Percentiles rank a stretch among this genome's conserved stretches.
Conservation (phyloP, 371 early-diverging fungal genomes). For the Rhizopus delemar region DNA sequence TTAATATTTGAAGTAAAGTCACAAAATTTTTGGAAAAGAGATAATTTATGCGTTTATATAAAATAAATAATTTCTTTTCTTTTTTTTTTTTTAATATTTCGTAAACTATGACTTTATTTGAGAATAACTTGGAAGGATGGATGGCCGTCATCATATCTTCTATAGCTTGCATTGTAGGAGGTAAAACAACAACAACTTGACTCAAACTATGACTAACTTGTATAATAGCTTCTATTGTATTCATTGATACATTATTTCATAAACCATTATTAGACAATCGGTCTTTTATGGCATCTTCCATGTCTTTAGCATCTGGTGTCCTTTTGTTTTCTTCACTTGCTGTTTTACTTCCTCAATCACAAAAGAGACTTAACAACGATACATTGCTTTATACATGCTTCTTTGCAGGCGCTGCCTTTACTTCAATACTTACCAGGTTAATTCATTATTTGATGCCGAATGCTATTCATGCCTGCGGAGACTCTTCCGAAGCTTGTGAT, state of each 20-base stretch:
- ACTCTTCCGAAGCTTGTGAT: constrained; percentile 21
- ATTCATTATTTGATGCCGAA: constrained; percentile 42
- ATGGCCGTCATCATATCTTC: constrained; percentile 39
- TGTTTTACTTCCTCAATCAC: constrained; percentile 41
- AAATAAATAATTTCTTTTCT: constrained; percentile 4
- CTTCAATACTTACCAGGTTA: constrained; percentile 31
- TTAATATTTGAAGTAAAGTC: constrained; percentile 13
- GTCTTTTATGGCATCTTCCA: constrained; percentile 36
- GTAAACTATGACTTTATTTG: background rate
- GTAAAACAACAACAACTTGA: constrained; percentile 15
- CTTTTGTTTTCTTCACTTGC: constrained; percentile 42
- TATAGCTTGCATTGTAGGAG: constrained; percentile 39
- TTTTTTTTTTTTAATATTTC: constrained; percentile 1
- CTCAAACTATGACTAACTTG: background rate
- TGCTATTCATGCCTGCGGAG: constrained; percentile 47
- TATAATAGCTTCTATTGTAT: constrained; percentile 31
- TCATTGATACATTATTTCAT: constrained; percentile 16
- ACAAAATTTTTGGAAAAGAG: constrained; percentile 20
- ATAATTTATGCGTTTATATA: background rate
- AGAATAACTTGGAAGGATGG: constrained; percentile 29
- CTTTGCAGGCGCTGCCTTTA: constrained; percentile 36
- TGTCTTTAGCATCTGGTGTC: constrained; percentile 49
- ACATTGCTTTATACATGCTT: constrained; percentile 30
- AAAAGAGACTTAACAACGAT: constrained; percentile 25
- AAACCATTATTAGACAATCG: constrained; percentile 29